Percentiles rank a stretch among this genome's conserved stretches.
These are phyloP conservation scores for Pelargonium australe DNA, from an alignment of 441 rosid species.

Conservation along the genomic window DNA sequence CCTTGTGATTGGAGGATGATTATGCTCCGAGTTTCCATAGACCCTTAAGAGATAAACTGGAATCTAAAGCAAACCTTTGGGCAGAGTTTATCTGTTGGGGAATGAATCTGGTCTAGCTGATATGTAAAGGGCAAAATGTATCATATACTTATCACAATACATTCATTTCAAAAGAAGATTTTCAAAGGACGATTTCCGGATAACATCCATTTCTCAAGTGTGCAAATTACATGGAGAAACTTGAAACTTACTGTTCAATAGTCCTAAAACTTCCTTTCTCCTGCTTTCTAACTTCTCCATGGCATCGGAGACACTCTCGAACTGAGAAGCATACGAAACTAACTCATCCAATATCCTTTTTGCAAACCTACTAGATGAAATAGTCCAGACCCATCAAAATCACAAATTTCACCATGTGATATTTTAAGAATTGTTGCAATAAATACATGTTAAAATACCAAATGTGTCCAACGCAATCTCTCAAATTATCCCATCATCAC, in stretches of 20 bases:
- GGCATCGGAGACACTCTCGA: constrained; percentile 61
- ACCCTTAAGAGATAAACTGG: constrained; percentile 24
- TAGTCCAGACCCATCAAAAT: constrained; percentile 5
- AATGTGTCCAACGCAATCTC: background rate
- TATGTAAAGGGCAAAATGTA: constrained; percentile 5
- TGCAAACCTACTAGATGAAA: constrained; percentile 47
- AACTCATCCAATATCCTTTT: constrained; percentile 53
- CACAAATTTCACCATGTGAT: background rate
- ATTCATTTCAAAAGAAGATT: no score
- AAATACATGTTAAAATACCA: background rate
- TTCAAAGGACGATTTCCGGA: no score
- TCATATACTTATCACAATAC: background rate
- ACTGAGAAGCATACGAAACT: constrained; percentile 72
- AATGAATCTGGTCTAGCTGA: constrained; percentile 33
- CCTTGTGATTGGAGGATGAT: constrained; percentile 32
- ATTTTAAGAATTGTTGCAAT: background rate
- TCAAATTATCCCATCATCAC: constrained; percentile 24
- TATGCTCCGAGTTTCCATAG: constrained; percentile 30
- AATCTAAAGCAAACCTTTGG: background rate
- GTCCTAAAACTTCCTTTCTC: constrained; percentile 59
- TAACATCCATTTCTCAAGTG: background rate
- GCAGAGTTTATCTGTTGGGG: constrained; percentile 23
- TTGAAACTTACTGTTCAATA: constrained; percentile 50
- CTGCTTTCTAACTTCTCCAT: constrained; percentile 71
- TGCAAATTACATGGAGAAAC: background rate